Percentiles rank a stretch among this genome's conserved stretches.
Evolutionary conservation across 768 basidiomycete species (phyloP).

Genomic region (Inosperma sp.): DNA sequence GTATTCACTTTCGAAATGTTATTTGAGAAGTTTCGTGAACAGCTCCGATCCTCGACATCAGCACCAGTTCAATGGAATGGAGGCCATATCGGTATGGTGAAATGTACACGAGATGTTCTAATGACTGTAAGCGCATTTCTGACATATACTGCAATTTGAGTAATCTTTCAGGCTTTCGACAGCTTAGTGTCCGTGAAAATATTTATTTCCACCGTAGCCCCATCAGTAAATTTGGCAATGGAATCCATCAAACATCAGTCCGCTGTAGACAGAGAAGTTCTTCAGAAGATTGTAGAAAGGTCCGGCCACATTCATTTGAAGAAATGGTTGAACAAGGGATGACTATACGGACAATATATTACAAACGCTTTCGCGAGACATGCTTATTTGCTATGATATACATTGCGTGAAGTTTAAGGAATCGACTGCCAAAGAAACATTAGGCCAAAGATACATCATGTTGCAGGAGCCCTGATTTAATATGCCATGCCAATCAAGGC

Average conservation of each 20-base stretch:
- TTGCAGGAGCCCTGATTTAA: no score
- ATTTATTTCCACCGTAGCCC: slow-evolving; percentile 48
- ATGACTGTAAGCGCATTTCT: slow-evolving; percentile 48
- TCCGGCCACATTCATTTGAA: slow-evolving; percentile 66
- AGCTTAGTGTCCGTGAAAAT: slow-evolving; percentile 51
- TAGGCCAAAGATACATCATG: no score
- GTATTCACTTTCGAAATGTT: slow-evolving; percentile 91
- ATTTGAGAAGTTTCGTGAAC: slow-evolving; percentile 70
- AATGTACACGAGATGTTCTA: slow-evolving; percentile 59
- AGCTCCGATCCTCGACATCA: slow-evolving; percentile 64
- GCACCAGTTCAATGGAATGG: slow-evolving; percentile 75
- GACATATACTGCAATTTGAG: neutral
- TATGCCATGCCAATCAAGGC: neutral
- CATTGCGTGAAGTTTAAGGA: no score
- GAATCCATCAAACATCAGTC: slow-evolving; percentile 78
- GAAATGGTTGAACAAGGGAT: slow-evolving; percentile 70
- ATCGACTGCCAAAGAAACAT: no score
- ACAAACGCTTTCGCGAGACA: no score
- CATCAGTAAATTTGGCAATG: slow-evolving; percentile 48
- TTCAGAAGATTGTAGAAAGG: slow-evolving; percentile 63
- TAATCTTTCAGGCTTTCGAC: slow-evolving; percentile 65
- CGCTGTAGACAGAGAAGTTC: slow-evolving; percentile 54
- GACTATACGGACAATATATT: no score
- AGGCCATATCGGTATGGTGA: slow-evolving; percentile 70
- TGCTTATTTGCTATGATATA: no score